These are phyloP conservation scores for Fagopyrum tataricum DNA, from an alignment of 148 eudicot genomes.

Conservation along the genomic window DNA sequence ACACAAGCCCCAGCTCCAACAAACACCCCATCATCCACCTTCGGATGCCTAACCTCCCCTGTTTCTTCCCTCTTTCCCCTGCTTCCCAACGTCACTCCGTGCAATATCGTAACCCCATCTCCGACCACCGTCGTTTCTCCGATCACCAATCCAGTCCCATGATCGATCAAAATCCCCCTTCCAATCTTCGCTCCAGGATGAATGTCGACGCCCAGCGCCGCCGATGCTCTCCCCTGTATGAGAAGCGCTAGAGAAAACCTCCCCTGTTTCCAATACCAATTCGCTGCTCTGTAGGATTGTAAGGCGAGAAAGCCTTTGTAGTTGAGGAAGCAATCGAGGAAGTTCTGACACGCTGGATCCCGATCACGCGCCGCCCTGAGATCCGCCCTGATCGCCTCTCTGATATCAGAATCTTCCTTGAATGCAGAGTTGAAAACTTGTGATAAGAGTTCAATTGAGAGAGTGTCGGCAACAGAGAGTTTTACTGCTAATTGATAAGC, in stretches of 20 bases:
- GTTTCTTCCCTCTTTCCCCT: conserved; percentile 46
- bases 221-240: conserved; percentile 66
- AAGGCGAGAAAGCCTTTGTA: conserved; percentile 74
- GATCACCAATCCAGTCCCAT: conserved; percentile 78
- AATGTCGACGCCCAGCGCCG: conserved; percentile 71
- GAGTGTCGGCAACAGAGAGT: conserved; percentile 30
- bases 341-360: conserved; percentile 83
- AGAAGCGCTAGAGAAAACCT: conserved; percentile 23
- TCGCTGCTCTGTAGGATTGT: conserved; percentile 69
- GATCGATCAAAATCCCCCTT: conserved; percentile 70
- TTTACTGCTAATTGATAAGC: conserved; percentile 55
- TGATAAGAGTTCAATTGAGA: conserved; percentile 36
- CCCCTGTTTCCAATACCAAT: conserved; percentile 56
- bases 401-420: conserved; percentile 33
- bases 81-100: conserved; percentile 74
- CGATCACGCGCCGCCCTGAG: conserved; percentile 58
- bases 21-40: conserved; percentile 71
- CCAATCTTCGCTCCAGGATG: conserved; percentile 86
- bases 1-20: conserved; percentile 81
- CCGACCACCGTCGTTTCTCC: conserved; percentile 91
- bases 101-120: conserved; percentile 65
- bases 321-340: conserved; percentile 67
- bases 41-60: conserved; percentile 76
- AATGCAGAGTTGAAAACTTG: conserved; percentile 48
- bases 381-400: conserved; percentile 41